Evolutionary conservation across 495 filamentous ascomycete genomes (phyloP).

Genomic region (Aspergillus cristatus): DNA sequence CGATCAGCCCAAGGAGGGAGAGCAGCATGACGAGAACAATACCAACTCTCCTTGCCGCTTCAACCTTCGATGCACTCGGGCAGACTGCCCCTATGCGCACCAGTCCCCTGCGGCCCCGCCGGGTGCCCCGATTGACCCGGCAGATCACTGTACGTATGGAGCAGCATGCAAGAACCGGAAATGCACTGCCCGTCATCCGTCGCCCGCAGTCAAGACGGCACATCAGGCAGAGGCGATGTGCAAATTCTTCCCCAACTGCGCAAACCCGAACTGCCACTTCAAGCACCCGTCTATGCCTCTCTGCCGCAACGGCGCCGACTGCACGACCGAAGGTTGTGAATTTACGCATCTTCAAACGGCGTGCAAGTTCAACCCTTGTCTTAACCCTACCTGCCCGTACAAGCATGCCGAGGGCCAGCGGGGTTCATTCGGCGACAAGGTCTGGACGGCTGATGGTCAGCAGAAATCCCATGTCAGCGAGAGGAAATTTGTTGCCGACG

Average conservation of each 20-base stretch:
- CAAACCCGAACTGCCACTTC: conserved; percentile 77
- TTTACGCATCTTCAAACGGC: conserved; percentile 75
- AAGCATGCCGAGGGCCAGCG: conserved; percentile 88
- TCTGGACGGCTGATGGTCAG: conserved; percentile 65
- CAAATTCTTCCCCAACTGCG: conserved; percentile 91
- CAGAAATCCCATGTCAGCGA: conserved; percentile 68
- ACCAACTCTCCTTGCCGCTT: conserved; percentile 60
- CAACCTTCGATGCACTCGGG: conserved; percentile 78
- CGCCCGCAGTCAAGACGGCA: conserved; percentile 66
- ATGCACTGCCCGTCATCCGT: conserved; percentile 86
- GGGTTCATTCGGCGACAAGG: conserved; percentile 73
- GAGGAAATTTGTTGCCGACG: conserved; percentile 78
- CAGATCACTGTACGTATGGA: conserved; percentile 74
- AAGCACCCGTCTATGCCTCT: conserved; percentile 71
- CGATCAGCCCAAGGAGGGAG: conserved; percentile 19
- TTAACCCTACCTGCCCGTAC: conserved; percentile 74
- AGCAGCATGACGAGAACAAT: conserved; percentile 44
- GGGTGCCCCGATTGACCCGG: conserved; percentile 68
- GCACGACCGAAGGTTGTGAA: conserved; percentile 72
- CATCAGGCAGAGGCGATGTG: conserved; percentile 81
- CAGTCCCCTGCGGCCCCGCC: conserved; percentile 86
- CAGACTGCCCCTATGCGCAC: conserved; percentile 86
- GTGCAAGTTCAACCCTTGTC: conserved; percentile 89
- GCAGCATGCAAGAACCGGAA: conserved; percentile 92
- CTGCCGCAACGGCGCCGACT: conserved; percentile 91